A percentile compares a stretch with the other conserved stretches of the same genome.
Evolutionary conservation across 192 early-diverging fungal genomes (phyloP).

Genomic region (Entomortierella chlamydospora): DNA sequence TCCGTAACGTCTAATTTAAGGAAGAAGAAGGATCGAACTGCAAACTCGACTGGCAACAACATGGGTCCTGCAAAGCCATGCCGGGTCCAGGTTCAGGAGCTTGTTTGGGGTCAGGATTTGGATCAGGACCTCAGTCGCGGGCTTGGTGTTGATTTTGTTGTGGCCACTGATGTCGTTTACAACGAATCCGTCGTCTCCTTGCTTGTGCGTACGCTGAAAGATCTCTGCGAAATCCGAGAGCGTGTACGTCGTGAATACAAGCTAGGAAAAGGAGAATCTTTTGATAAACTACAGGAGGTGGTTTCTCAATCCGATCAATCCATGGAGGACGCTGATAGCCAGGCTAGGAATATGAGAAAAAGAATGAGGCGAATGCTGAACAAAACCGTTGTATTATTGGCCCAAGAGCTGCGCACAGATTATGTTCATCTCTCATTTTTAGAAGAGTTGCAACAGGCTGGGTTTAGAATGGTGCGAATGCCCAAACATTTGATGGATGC

Average conservation of each 20-base stretch:
- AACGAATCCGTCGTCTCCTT: slow-evolving; percentile 54
- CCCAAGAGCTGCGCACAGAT: slow-evolving; percentile 55
- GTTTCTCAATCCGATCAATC: background rate
- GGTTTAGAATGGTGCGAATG: slow-evolving; percentile 45
- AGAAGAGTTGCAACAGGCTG: slow-evolving; percentile 37
- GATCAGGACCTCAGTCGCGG: slow-evolving; percentile 45
- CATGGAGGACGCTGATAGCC: background rate
- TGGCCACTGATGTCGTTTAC: slow-evolving; percentile 60
- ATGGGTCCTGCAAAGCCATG: slow-evolving; percentile 11
- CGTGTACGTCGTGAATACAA: slow-evolving; percentile 7
- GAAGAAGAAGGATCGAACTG: slow-evolving; percentile 14
- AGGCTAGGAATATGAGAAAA: background rate
- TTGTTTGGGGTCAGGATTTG: slow-evolving; percentile 55
- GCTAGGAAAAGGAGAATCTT: slow-evolving; percentile 15
- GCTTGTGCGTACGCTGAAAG: slow-evolving; percentile 47
- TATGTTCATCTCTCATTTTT: slow-evolving; percentile 56
- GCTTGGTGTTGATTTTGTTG: slow-evolving; percentile 40
- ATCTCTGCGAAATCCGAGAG: slow-evolving; percentile 33
- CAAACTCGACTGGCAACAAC: background rate
- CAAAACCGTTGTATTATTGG: slow-evolving; percentile 45
- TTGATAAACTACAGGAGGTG: slow-evolving; percentile 7
- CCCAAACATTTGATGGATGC: slow-evolving; percentile 42
- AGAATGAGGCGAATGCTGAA: slow-evolving; percentile 13
- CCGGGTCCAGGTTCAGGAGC: slow-evolving; percentile 50
- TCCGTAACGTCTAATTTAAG: background rate